phyloP scores from a whole-genome alignment of 768 basidiomycete species.

The Tricholoma furcatifolium region DNA sequence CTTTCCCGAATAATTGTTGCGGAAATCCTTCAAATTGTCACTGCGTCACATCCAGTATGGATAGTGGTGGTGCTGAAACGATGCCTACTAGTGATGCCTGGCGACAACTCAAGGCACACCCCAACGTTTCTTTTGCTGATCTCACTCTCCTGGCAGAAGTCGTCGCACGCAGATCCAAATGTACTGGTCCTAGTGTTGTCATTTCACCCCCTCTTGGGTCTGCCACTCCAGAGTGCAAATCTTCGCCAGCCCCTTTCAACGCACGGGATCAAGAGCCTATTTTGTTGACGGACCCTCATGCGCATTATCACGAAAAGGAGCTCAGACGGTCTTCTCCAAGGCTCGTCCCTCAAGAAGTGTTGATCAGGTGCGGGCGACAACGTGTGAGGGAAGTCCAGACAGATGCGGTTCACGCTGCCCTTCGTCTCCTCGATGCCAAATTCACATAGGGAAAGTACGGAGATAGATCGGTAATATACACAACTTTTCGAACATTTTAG shows the following conservation, averaged over 20 bases:
- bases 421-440: conserved; percentile 71
- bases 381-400: conserved; percentile 66
- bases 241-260: conserved; percentile 28
- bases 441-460: conserved; percentile 32
- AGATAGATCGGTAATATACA: background rate
- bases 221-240: conserved; percentile 44
- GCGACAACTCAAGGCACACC: conserved; percentile 83
- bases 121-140: conserved; percentile 84
- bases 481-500: conserved; percentile 1
- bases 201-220: conserved; percentile 52
- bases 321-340: conserved; percentile 43
- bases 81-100: conserved; percentile 84
- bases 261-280: conserved; percentile 30
- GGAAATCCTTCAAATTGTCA: conserved; percentile 21
- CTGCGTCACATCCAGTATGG: conserved; percentile 16
- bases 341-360: conserved; percentile 60
- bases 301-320: conserved; percentile 48
- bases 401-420: conserved; percentile 72
- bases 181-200: conserved; percentile 66
- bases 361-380: conserved; percentile 61
- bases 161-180: conserved; percentile 79
- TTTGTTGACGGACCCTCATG: conserved; percentile 53
- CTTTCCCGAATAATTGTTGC: conserved; percentile 18
- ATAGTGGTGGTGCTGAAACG: conserved; percentile 39
- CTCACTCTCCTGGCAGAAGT: conserved; percentile 84